Evolutionary conservation across 1,284 basidiomycete species (phyloP).

Genomic region (Papiliotrema terrestris): DNA sequence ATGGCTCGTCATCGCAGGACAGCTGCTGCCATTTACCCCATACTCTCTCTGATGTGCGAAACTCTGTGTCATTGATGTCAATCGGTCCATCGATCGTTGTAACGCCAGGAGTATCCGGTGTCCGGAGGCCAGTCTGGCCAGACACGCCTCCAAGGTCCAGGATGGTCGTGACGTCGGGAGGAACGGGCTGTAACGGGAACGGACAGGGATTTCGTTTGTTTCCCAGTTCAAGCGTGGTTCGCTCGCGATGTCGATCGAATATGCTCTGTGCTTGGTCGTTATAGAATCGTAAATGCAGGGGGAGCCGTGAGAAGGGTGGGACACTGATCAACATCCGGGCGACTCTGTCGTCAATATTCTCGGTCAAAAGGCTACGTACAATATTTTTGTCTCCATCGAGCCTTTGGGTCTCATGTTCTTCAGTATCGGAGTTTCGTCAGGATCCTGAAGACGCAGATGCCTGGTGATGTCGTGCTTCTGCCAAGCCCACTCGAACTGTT

Average conservation of each 20-base stretch:
- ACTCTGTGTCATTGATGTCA: constrained; percentile 59
- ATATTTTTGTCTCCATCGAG: constrained; percentile 39
- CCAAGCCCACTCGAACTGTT: constrained; percentile 89
- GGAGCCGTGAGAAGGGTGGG: constrained; percentile 31
- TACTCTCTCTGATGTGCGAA: constrained; percentile 42
- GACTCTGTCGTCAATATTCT: constrained; percentile 23
- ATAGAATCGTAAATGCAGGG: constrained; percentile 61
- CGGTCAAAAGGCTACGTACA: constrained; percentile 18
- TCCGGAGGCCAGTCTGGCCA: constrained; percentile 56
- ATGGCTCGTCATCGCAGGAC: neutral
- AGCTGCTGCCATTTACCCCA: constrained; percentile 16
- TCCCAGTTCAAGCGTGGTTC: too few species aligned
- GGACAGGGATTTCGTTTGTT: too few species aligned
- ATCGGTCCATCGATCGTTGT: constrained; percentile 51
- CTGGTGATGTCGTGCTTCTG: constrained; percentile 61
- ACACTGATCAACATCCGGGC: constrained; percentile 36
- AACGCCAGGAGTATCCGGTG: constrained; percentile 54
- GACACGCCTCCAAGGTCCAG: constrained; percentile 70
- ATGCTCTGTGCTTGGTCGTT: constrained; percentile 53
- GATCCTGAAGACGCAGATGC: constrained; percentile 37
- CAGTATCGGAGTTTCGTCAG: constrained; percentile 24
- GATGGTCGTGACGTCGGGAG: constrained; percentile 54
- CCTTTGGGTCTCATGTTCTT: constrained; percentile 33
- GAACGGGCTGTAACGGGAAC: constrained; percentile 47
- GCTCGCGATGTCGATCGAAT: constrained; percentile 8